Base-by-base conservation (phyloP, 2,329 filamentous ascomycete species). In the Mycocentrospora acerina region DNA sequence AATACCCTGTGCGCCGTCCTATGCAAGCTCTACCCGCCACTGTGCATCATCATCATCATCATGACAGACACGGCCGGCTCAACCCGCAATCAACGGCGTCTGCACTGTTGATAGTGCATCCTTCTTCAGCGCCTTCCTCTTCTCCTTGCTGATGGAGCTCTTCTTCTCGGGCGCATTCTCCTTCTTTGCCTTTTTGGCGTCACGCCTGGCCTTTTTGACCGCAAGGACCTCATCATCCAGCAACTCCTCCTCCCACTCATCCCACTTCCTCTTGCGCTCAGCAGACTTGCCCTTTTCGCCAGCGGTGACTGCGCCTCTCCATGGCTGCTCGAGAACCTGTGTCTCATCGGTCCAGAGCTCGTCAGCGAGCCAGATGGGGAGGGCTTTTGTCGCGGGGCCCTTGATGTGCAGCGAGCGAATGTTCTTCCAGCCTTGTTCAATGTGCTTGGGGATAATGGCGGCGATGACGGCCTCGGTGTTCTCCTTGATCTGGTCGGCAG, bases 351-450 rank as follows among this genome's bases (percentile, higher is more conserved):
- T 70, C 90, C 93, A 98, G 49, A 98, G 76, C 76, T 96, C 90
- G 54, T 90, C 85, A 4, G 91, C 87, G 62, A 95, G 73, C 88
- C 90, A 98, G 63, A 98, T 83, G n/a, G 93, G 93, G 60, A 98
- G 77, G 7, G 91, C 86, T 45, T 84, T 85, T 4, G 91, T 95
- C 61, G 88, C 83, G 18, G 88, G 85, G 3, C 89, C 88, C 78
- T 97, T 98, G 75, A 98, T 78, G 68, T 95, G 90, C 46, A 98
- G 73, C 48, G 81, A 81, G 68, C 85, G 84, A 48, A 97, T 79
- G 66, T 91, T 93, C 59, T 81, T 81, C 90, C 90, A 96, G 59
- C 90, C 85, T 66, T 91, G 84, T 13, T 90, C 82, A 30, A 96
- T 82, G 62, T 85, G 87, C 67, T 86, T 90, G 46, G 87, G 83